These are phyloP conservation scores for Colletotrichum nymphaeae DNA, from an alignment of 2,329 filamentous ascomycete genomes.

Conservation along the genomic window DNA sequence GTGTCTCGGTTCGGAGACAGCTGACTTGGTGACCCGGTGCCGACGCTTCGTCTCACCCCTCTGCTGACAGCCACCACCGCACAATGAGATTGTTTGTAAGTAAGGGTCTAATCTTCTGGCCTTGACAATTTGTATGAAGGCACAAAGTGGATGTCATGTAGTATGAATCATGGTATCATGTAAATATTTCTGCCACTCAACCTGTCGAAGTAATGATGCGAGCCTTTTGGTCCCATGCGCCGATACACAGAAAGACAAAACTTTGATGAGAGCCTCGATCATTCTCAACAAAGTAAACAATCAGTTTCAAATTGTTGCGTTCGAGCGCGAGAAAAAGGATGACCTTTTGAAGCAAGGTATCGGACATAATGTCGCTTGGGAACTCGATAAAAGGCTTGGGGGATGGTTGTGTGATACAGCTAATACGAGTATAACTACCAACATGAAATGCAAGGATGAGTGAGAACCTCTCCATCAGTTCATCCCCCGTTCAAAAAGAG, in stretches of 20 bases:
- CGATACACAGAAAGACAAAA: no score
- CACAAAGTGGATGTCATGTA: no score
- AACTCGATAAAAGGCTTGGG: background rate
- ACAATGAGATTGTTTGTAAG: background rate
- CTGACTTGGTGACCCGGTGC: conserved; percentile 21
- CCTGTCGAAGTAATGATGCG: background rate
- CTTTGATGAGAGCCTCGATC: no score
- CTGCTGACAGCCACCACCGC: background rate
- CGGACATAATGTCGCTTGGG: no score
- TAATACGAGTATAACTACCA: background rate
- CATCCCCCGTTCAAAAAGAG: background rate
- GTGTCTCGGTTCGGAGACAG: conserved; percentile 19
- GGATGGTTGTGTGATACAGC: background rate
- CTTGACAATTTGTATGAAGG: no score
- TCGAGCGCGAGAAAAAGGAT: background rate
- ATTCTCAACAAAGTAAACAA: no score
- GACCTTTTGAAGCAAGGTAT: background rate
- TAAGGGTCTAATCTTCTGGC: background rate
- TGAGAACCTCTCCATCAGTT: background rate
- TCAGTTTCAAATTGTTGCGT: no score
- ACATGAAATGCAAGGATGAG: background rate
- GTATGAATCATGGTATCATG: no score
- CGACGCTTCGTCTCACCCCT: conserved; percentile 1
- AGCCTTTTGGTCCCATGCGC: no score
- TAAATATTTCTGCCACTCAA: background rate